Percentiles rank a stretch among this genome's conserved stretches.
Evolutionary conservation across 768 basidiomycete species (phyloP).

Genomic region (Pisolithus sp.): DNA sequence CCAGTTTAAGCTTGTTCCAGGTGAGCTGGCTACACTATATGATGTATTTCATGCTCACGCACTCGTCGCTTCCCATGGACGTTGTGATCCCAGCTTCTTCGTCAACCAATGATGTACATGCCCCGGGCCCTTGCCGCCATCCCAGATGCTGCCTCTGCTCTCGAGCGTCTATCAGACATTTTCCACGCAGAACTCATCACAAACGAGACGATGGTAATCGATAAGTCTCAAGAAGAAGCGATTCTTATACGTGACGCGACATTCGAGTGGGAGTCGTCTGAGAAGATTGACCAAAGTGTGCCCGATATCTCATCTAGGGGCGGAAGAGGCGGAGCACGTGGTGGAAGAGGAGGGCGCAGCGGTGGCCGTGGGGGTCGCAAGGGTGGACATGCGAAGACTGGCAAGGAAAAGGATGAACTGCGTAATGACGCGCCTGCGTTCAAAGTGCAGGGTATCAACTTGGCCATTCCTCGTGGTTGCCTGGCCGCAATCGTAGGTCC

Average conservation of each 20-base stretch:
- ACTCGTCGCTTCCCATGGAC: background rate
- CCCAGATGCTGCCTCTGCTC: slow-evolving; percentile 59
- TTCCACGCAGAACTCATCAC: slow-evolving; percentile 45
- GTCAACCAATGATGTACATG: slow-evolving; percentile 65
- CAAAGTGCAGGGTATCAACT: slow-evolving; percentile 41
- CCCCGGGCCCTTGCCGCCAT: slow-evolving; percentile 56
- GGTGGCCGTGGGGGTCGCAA: background rate
- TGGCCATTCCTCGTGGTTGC: slow-evolving; percentile 50
- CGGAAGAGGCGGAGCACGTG: slow-evolving; percentile 1
- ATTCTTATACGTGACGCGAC: slow-evolving; percentile 46
- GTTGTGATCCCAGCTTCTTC: slow-evolving; percentile 39
- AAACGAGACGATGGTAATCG: slow-evolving; percentile 36
- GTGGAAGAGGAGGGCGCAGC: background rate
- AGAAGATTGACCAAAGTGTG: slow-evolving; percentile 2
- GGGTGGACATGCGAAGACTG: background rate
- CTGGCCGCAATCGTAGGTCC: slow-evolving; percentile 61
- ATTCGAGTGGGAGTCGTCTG: slow-evolving; percentile 57
- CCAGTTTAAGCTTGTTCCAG: slow-evolving; percentile 57
- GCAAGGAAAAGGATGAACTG: slow-evolving; percentile 7
- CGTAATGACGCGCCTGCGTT: slow-evolving; percentile 27
- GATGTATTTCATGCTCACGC: background rate
- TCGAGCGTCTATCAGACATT: slow-evolving; percentile 42
- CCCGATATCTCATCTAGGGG: slow-evolving; percentile 1
- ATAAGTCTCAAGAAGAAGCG: slow-evolving; percentile 41
- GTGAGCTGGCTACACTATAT: slow-evolving; percentile 14